Evolutionary conservation across 495 filamentous ascomycete genomes (phyloP).

Genomic region (Xylaria palmicola): DNA sequence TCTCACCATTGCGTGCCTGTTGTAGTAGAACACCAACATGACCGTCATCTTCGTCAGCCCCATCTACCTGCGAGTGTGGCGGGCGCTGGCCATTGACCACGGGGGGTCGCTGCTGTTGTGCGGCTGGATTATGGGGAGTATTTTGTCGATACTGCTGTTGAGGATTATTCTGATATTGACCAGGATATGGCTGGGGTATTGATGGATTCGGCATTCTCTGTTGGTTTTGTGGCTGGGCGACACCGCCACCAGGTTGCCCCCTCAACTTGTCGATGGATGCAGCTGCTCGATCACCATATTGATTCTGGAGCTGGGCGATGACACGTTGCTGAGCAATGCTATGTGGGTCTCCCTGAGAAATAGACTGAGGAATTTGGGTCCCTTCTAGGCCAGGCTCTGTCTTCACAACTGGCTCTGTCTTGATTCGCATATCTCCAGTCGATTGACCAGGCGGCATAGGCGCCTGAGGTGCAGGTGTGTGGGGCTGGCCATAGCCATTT

Average conservation of each 20-base stretch:
- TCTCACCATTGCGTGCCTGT: slow-evolving; percentile 33
- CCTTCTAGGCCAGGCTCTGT: slow-evolving; percentile 36
- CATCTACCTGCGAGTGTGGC: slow-evolving; percentile 67
- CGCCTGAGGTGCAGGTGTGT: slow-evolving; percentile 36
- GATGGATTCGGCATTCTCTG: slow-evolving; percentile 26
- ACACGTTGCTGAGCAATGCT: slow-evolving; percentile 59
- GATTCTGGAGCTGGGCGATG: slow-evolving; percentile 56
- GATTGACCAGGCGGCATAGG: slow-evolving; percentile 35
- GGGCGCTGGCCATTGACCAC: slow-evolving; percentile 40
- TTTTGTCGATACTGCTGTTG: slow-evolving; percentile 49
- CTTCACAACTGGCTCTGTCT: slow-evolving; percentile 59
- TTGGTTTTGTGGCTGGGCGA: slow-evolving; percentile 22
- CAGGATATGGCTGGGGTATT: slow-evolving; percentile 30
- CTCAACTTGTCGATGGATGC: slow-evolving; percentile 67
- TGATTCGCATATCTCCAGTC: slow-evolving; percentile 58
- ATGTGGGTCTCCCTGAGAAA: slow-evolving; percentile 47
- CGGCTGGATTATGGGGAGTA: slow-evolving; percentile 24
- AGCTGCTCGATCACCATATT: slow-evolving; percentile 70
- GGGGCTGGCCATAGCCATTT: slow-evolving; percentile 35
- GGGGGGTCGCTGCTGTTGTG: slow-evolving; percentile 38
- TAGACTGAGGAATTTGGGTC: slow-evolving; percentile 22
- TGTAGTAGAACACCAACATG: slow-evolving; percentile 56
- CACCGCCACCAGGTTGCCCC: slow-evolving; percentile 40
- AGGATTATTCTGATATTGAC: slow-evolving; percentile 32
- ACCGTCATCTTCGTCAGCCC: slow-evolving; percentile 59